Conservation (phyloP, 106 monocot genomes). For the Vanilla planifolia region DNA sequence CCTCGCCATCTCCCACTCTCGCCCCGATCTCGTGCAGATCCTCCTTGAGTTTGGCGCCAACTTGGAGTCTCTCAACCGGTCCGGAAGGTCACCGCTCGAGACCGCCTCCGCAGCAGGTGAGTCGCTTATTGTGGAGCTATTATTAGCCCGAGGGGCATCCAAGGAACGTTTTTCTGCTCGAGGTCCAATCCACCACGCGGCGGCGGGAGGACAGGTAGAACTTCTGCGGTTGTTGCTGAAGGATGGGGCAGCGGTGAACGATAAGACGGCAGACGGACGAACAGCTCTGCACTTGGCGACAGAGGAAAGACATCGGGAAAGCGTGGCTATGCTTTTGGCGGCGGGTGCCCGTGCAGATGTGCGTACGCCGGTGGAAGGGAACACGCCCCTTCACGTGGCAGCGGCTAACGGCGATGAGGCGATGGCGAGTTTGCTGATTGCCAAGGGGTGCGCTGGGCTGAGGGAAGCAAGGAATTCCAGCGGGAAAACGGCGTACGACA, state of each 20-base stretch:
- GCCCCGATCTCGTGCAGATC: constrained; percentile 50
- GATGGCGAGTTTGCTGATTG: constrained; percentile 23
- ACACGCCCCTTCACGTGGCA: constrained; percentile 37
- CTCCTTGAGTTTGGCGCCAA: constrained; percentile 44
- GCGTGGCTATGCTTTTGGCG: constrained; percentile 23
- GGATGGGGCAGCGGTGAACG: constrained; percentile 22
- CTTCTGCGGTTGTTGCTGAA: constrained; percentile 25
- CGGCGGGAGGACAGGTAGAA: constrained; percentile 25
- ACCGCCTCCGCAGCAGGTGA: constrained; percentile 38
- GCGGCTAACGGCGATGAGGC: constrained; percentile 31
- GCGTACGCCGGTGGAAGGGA: constrained; percentile 22
- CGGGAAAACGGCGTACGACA: constrained; percentile 35
- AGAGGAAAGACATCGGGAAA: constrained; percentile 19
- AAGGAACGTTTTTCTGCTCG: constrained; percentile 15
- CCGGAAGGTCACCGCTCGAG: constrained; percentile 36
- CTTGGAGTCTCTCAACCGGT: constrained; percentile 20
- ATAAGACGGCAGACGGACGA: constrained; percentile 22
- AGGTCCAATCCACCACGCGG: constrained; percentile 36
- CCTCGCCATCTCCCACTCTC: constrained; percentile 19
- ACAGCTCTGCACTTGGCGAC: constrained; percentile 38
- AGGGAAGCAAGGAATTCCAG: constrained; percentile 23
- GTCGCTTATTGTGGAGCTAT: constrained; percentile 35
- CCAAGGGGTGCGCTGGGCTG: constrained; percentile 15
- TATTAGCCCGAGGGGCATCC: constrained; percentile 25
- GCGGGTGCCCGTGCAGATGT: constrained; percentile 22